Percentiles rank a stretch among this genome's conserved stretches.
Evolutionary conservation across 2,329 filamentous ascomycete species (phyloP).

Genomic region (Cladosporium velox): DNA sequence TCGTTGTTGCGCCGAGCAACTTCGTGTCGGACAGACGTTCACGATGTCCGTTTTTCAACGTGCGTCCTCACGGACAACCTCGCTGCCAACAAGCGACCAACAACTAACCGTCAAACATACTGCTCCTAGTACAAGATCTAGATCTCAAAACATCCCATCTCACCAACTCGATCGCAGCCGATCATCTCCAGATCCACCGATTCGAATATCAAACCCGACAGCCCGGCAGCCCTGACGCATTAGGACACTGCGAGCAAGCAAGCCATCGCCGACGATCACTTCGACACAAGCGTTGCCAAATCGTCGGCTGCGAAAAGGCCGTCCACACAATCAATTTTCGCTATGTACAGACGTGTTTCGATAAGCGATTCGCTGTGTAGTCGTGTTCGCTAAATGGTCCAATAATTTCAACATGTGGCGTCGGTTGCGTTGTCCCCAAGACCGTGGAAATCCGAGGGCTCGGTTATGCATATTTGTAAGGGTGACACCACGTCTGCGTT

Average conservation of each 20-base stretch:
- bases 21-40: not conserved
- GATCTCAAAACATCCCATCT: not conserved
- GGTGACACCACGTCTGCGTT: not conserved
- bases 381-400: not conserved
- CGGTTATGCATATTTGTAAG: slow-evolving; percentile 6
- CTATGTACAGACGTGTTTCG: not conserved
- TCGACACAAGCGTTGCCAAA: not conserved
- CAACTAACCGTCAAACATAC: not conserved
- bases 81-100: not conserved
- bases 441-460: slow-evolving; percentile 5
- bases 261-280: not conserved
- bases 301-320: not conserved
- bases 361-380: not conserved
- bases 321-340: not conserved
- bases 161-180: not conserved
- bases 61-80: not conserved
- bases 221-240: not conserved
- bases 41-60: not conserved
- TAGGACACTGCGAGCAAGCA: not conserved
- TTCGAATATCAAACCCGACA: not conserved
- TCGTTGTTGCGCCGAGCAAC: not conserved
- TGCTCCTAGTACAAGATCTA: not conserved
- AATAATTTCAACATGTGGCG: not conserved
- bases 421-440: not conserved
- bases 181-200: not conserved